Evolutionary conservation across 2,329 filamentous ascomycete species (phyloP).

Genomic region (Anthostomella pinea): DNA sequence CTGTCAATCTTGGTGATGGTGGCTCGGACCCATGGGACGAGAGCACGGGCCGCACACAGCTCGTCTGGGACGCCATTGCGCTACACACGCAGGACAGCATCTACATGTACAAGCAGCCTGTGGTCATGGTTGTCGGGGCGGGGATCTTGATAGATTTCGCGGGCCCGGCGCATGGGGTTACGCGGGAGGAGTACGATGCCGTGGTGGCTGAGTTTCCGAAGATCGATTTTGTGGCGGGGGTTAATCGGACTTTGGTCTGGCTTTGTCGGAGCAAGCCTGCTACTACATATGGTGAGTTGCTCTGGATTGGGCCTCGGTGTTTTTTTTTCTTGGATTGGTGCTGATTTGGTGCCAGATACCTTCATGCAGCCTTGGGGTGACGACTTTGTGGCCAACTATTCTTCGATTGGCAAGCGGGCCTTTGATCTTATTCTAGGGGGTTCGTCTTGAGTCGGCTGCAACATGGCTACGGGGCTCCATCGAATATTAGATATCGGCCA

Average conservation of each 20-base stretch:
- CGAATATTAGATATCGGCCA: too few species aligned
- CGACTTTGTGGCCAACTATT: slow-evolving; percentile 7
- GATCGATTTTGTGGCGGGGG: slow-evolving; percentile 29
- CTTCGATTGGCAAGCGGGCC: slow-evolving; percentile 3
- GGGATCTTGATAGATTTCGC: slow-evolving; percentile 39
- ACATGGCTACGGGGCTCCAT: too few species aligned
- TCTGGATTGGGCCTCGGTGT: too few species aligned
- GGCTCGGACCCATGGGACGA: slow-evolving; percentile 35
- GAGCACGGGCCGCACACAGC: slow-evolving; percentile 34
- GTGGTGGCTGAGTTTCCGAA: slow-evolving; percentile 36
- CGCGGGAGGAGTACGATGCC: slow-evolving; percentile 31
- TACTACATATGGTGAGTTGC: slow-evolving; percentile 33
- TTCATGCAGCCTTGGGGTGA: slow-evolving; percentile 19
- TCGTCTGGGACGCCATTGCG: slow-evolving; percentile 49
- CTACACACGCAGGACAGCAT: slow-evolving; percentile 40
- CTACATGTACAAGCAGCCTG: slow-evolving; percentile 40
- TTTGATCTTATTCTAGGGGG: slow-evolving; percentile 11
- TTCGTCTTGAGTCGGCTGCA: too few species aligned
- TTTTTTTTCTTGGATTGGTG: background rate
- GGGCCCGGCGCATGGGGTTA: slow-evolving; percentile 31
- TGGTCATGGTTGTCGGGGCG: slow-evolving; percentile 33
- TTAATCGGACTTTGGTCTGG: slow-evolving; percentile 38
- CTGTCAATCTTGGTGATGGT: too few species aligned
- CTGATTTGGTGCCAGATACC: slow-evolving; percentile 7
- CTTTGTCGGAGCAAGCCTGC: slow-evolving; percentile 40